Evolutionary conservation across 1,284 basidiomycete species (phyloP).

Genomic region (Tremellales sp.): DNA sequence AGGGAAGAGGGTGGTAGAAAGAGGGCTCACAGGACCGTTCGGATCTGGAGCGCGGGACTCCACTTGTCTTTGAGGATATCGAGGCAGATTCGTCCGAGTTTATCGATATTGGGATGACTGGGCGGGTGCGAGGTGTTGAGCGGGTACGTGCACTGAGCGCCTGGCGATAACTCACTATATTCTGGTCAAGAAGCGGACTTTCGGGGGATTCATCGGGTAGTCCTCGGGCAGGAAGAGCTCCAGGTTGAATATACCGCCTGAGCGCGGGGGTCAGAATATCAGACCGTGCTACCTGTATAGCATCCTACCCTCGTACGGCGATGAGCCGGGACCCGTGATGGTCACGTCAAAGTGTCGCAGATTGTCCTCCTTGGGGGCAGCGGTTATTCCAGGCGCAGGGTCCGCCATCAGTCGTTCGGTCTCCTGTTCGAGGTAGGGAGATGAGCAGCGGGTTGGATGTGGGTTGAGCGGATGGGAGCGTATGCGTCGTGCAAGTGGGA

Average conservation of each 20-base stretch:
- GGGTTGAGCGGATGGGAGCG: not conserved
- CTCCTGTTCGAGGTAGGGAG: conserved; percentile 60
- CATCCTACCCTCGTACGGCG: conserved; percentile 85
- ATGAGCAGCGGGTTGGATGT: not conserved
- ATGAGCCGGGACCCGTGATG: conserved; percentile 88
- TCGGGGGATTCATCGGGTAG: conserved; percentile 98
- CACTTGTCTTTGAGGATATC: conserved; percentile 99
- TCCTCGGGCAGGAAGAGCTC: conserved; percentile 98
- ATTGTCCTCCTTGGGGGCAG: conserved; percentile 93
- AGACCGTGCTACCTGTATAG: conserved; percentile 1
- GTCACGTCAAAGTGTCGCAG: conserved; percentile 98
- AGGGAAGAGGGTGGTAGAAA: not conserved
- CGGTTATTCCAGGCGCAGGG: conserved; percentile 92
- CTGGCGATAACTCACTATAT: conserved; percentile 60
- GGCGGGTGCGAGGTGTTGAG: not conserved
- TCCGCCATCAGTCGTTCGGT: conserved; percentile 93
- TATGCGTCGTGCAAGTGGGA: not conserved
- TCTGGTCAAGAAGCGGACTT: conserved; percentile 97
- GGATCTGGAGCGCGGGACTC: conserved; percentile 97
- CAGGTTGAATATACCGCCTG: conserved; percentile 88
- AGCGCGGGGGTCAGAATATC: not conserved
- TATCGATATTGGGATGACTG: conserved; percentile 96
- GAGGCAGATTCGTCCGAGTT: conserved; percentile 94
- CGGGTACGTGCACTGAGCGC: too few relatives aligned
- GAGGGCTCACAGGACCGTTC: conserved; percentile 69